Conservation (phyloP, 1,284 basidiomycete genomes). For the Rhodotorula sp. region DNA sequence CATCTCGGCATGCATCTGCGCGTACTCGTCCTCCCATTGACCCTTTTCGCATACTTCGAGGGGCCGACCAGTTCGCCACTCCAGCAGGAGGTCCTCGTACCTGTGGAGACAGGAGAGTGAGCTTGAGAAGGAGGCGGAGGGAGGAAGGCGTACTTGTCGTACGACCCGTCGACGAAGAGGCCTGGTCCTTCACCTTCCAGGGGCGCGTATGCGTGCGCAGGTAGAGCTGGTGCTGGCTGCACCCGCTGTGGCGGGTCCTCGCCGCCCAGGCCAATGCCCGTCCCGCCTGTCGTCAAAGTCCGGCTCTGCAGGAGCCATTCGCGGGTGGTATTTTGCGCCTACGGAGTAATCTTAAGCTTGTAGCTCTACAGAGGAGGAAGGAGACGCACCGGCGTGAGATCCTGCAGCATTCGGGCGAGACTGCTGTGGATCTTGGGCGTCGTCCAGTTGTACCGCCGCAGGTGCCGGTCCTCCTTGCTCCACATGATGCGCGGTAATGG, state of each 20-base stretch:
- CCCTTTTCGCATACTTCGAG: conserved; percentile 12
- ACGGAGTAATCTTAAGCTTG: neutral
- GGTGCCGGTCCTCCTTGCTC: conserved; percentile 21
- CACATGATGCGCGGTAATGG: neutral
- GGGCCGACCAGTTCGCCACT: conserved; percentile 32
- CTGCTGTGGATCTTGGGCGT: conserved; percentile 23
- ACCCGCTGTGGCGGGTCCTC: conserved; percentile 21
- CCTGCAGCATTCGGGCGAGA: conserved; percentile 3
- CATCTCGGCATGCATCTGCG: conserved; percentile 25
- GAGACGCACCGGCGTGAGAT: conserved; percentile 12
- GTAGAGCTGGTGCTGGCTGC: neutral
- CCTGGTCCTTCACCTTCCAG: conserved; percentile 13
- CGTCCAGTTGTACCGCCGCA: conserved; percentile 28
- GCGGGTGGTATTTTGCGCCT: conserved; percentile 13
- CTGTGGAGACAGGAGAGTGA: neutral
- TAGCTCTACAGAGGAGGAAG: neutral
- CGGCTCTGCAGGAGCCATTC: conserved; percentile 18
- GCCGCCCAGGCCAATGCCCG: conserved; percentile 28
- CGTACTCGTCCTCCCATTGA: conserved; percentile 29
- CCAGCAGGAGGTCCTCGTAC: conserved; percentile 26
- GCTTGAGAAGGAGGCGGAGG: too few relatives aligned
- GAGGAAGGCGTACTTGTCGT: conserved; percentile 9
- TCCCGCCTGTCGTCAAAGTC: neutral
- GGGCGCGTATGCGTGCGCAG: neutral
- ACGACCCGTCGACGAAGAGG: neutral